phyloP scores from a whole-genome alignment of 2,329 filamentous ascomycete genomes.

The Myotisia sp. region DNA sequence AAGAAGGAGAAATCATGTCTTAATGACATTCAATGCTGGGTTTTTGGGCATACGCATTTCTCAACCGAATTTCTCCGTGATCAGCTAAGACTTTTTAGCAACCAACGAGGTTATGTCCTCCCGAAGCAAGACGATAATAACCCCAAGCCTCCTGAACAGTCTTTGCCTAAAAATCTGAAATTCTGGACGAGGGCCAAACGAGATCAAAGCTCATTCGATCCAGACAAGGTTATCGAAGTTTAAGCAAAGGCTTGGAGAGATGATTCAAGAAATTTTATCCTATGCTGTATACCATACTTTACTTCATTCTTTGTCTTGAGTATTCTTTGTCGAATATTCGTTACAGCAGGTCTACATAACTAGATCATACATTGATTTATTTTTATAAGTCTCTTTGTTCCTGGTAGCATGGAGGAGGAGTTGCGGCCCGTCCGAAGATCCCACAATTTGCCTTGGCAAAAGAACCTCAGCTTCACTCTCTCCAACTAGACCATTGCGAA shows the following conservation, averaged over 20 bases:
- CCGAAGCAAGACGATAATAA: constrained; percentile 14
- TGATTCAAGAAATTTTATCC: too few species aligned
- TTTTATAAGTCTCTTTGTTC: too few species aligned
- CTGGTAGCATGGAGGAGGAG: too few species aligned
- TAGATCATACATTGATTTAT: too few species aligned
- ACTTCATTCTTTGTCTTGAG: not conserved
- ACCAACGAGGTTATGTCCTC: constrained; percentile 32
- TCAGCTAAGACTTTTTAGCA: constrained; percentile 27
- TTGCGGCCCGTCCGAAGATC: too few species aligned
- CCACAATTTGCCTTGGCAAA: too few species aligned
- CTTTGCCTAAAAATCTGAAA: constrained; percentile 10
- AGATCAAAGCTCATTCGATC: constrained; percentile 4
- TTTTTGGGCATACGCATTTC: constrained; percentile 35
- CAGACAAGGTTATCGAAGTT: constrained; percentile 4
- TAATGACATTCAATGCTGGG: constrained; percentile 20
- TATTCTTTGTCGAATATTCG: not conserved
- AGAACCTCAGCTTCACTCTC: not conserved
- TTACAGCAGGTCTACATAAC: not conserved
- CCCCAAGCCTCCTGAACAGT: constrained; percentile 10
- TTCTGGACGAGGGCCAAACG: not conserved
- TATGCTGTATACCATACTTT: too few species aligned
- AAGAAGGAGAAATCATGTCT: not conserved
- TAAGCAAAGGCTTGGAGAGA: too few species aligned
- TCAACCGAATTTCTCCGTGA: constrained; percentile 27
- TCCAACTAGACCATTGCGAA: constrained; percentile 9